phyloP scores from a whole-genome alignment of 2,329 filamentous ascomycete species.

The Clonostachys rhizophaga region DNA sequence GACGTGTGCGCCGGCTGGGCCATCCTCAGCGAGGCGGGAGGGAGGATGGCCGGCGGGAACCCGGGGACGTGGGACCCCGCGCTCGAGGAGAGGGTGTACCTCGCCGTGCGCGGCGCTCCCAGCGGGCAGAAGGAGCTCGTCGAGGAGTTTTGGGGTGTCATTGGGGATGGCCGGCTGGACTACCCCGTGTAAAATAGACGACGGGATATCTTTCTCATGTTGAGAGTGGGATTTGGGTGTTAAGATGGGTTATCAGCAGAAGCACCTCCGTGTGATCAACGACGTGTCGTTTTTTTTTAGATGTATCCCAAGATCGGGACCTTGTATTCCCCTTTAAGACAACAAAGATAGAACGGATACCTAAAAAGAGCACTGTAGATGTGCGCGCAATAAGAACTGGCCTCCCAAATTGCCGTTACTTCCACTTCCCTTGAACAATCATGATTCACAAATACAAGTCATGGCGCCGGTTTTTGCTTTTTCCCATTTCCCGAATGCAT shows the following conservation, averaged over 20 bases:
- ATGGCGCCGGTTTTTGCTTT: not conserved
- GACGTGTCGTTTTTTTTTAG: not conserved
- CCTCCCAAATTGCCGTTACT: too few relatives aligned
- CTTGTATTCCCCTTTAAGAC: not conserved
- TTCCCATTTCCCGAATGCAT: not conserved
- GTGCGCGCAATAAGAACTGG: too few relatives aligned
- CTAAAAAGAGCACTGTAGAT: not conserved
- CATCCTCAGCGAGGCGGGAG: constrained; percentile 70
- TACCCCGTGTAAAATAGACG: constrained; percentile 24
- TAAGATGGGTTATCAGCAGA: not conserved
- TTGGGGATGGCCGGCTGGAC: constrained; percentile 49
- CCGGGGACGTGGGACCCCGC: constrained; percentile 64
- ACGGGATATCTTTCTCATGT: not conserved
- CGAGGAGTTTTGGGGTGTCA: constrained; percentile 59
- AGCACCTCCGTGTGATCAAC: not conserved
- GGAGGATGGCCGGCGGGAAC: constrained; percentile 68
- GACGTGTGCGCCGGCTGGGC: constrained; percentile 81
- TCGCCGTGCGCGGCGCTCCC: constrained; percentile 57
- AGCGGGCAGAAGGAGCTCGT: constrained; percentile 57
- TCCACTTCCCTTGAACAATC: too few relatives aligned
- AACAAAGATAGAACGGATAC: not conserved
- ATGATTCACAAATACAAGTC: too few relatives aligned
- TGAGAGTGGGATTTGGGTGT: not conserved
- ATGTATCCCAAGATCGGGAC: not conserved
- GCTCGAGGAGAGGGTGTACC: constrained; percentile 55